Base-by-base conservation (phyloP, 148 eudicot species). In the Rhododendron williamsianum region DNA sequence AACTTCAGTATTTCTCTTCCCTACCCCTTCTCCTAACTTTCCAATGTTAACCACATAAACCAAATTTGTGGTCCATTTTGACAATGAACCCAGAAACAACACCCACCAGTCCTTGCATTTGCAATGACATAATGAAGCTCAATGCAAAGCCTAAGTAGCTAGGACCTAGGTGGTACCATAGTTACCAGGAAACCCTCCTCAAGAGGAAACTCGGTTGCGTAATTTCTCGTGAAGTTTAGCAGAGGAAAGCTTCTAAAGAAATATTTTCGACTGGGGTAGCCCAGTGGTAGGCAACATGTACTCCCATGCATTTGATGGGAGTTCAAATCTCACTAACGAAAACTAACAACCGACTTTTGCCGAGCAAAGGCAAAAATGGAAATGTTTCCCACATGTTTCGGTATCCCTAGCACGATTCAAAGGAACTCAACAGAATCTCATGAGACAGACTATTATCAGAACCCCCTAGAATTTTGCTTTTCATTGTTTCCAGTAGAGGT, bases 11-110 rank as follows among this genome's bases (percentile, higher is more conserved):
- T 52, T 19, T 80, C 58, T 46, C n/a, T 80, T 30, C 19, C 11
- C 41, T 7, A 15, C 11, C 33, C 69, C 69, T 81, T 18, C 71
- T 67, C 73, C 46, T 0, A 58, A 35, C 35, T 54, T 43, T 19
- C 9, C 60, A 81, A 52, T 54, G 9, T 36, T 18, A 16, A 8
- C 16, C 83, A 81, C 30, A 19, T 21, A 58, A 21, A 81, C 46
- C 49, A 81, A 81, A 81, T 54, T 58, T 58, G 46, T 36, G 83
- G 71, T 52, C 71, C 83, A 33, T 35, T 36, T 18, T 81, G 65
- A 33, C 18, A 80, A 80, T 51, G 65, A 80, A 80, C 82, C 82
- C 65, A 16, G 30, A 25, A 51, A 10, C 43, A 12, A 15, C 38
- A 80, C 65, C 82, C 41, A 49, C 60, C 82, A 80, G 18, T 51